These are phyloP conservation scores for Apiospora phragmitis DNA, from an alignment of 2,329 filamentous ascomycete genomes.

Conservation along the genomic window DNA sequence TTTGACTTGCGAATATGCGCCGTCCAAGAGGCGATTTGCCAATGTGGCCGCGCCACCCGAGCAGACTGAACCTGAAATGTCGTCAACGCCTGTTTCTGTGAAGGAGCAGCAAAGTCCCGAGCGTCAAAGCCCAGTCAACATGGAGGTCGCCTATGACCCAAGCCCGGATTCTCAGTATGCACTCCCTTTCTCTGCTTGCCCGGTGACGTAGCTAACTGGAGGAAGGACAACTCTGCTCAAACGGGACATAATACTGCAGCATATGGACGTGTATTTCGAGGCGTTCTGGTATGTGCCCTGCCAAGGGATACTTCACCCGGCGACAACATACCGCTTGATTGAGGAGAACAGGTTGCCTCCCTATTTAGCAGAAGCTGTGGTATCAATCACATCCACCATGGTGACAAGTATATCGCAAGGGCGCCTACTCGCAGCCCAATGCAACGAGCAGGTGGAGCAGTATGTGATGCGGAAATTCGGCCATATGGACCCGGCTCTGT, in stretches of 20 bases:
- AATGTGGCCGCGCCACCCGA: conserved; percentile 25
- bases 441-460: conserved; percentile 39
- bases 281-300: conserved; percentile 39
- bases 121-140: not conserved
- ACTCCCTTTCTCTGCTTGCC: not conserved
- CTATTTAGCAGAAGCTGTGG: conserved; percentile 38
- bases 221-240: conserved; percentile 31
- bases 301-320: conserved; percentile 39
- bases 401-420: conserved; percentile 33
- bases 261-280: conserved; percentile 41
- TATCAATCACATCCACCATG: conserved; percentile 38
- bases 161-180: conserved; percentile 25
- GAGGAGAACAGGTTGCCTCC: conserved; percentile 37
- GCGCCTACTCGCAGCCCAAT: conserved; percentile 38
- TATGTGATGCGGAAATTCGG: conserved; percentile 42
- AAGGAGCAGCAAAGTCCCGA: conserved; percentile 3
- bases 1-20: conserved; percentile 41
- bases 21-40: conserved; percentile 39
- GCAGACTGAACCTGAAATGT: not conserved
- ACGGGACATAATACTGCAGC: conserved; percentile 36
- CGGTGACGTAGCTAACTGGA: not conserved
- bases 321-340: conserved; percentile 35
- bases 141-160: conserved; percentile 10
- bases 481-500: conserved; percentile 13
- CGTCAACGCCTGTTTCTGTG: not conserved